phyloP scores from a whole-genome alignment of 192 early-diverging fungal genomes.

The Powellomyces hirtus region DNA sequence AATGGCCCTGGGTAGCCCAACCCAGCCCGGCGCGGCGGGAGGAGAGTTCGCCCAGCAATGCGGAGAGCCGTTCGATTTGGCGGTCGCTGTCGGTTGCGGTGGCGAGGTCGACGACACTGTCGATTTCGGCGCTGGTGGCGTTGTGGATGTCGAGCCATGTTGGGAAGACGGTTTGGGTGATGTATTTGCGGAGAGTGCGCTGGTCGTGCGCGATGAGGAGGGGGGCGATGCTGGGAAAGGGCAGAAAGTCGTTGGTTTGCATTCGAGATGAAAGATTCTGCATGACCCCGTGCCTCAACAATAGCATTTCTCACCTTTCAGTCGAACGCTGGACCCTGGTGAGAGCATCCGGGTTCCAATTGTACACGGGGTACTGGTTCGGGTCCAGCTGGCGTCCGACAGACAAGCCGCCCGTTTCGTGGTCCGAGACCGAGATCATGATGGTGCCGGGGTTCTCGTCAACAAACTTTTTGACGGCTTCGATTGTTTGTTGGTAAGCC shows the following conservation, averaged over 20 bases:
- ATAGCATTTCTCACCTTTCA: conserved; percentile 26
- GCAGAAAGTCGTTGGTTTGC: not conserved
- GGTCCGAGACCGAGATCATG: conserved; percentile 86
- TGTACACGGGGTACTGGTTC: conserved; percentile 79
- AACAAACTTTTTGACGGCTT: conserved; percentile 73
- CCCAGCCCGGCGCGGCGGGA: conserved; percentile 46
- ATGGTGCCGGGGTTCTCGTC: conserved; percentile 77
- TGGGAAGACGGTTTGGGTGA: conserved; percentile 26
- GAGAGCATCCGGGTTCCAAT: conserved; percentile 71
- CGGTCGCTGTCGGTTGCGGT: conserved; percentile 22
- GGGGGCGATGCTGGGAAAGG: not conserved
- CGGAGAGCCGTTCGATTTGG: conserved; percentile 9
- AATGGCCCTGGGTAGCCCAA: conserved; percentile 88
- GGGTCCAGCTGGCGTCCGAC: conserved; percentile 69
- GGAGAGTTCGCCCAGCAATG: conserved; percentile 25
- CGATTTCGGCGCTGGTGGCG: conserved; percentile 30
- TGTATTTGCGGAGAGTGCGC: too few species aligned
- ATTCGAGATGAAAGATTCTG: too few species aligned
- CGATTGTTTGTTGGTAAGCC: conserved; percentile 79
- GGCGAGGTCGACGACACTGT: conserved; percentile 49
- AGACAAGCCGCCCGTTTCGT: conserved; percentile 96
- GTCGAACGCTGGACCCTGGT: conserved; percentile 65
- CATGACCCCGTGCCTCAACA: too few species aligned
- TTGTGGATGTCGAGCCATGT: conserved; percentile 12
- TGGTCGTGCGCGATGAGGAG: too few species aligned